phyloP scores from a whole-genome alignment of 345 rosid genomes.

The Diplotaxis tenuifolia region DNA sequence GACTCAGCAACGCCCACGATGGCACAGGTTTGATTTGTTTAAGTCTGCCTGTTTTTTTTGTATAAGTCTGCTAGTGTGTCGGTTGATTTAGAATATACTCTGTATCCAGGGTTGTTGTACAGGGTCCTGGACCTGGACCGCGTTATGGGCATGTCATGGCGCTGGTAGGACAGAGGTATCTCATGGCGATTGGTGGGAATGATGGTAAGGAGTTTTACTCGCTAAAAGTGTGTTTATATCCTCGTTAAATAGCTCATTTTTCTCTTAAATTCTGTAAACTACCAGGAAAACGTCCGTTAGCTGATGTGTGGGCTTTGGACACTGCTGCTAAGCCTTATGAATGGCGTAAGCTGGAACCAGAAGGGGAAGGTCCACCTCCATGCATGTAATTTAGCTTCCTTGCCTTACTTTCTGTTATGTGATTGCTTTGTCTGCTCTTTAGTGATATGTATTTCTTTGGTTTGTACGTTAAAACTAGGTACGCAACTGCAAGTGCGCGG shows the following conservation, averaged over 20 bases:
- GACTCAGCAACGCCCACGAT: slow-evolving; percentile 88
- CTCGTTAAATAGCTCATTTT: slow-evolving; percentile 7
- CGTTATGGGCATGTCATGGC: slow-evolving; percentile 99
- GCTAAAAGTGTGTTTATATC: slow-evolving; percentile 19
- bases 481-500: slow-evolving; percentile 99
- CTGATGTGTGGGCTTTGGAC: slow-evolving; percentile 99
- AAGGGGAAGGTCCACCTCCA: slow-evolving; percentile 99
- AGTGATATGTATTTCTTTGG: slow-evolving; percentile 4
- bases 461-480: slow-evolving; percentile 53
- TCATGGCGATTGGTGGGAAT: slow-evolving; percentile 99
- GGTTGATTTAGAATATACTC: slow-evolving; percentile 29
- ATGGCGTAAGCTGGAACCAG: slow-evolving; percentile 99
- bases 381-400: slow-evolving; percentile 72
- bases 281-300: slow-evolving; percentile 91
- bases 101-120: slow-evolving; percentile 85
- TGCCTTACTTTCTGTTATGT: neutral
- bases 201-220: slow-evolving; percentile 57
- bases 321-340: slow-evolving; percentile 99
- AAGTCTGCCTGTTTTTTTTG: neutral
- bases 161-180: slow-evolving; percentile 96
- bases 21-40: slow-evolving; percentile 68
- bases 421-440: neutral
- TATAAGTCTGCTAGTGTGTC: neutral
- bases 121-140: slow-evolving; percentile 99
- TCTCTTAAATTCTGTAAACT: neutral